Percentiles rank a stretch among this genome's conserved stretches.
Evolutionary conservation across 176 grass and related monocot genomes (phyloP).

Genomic region (Hsuehochloa calcarea): DNA sequence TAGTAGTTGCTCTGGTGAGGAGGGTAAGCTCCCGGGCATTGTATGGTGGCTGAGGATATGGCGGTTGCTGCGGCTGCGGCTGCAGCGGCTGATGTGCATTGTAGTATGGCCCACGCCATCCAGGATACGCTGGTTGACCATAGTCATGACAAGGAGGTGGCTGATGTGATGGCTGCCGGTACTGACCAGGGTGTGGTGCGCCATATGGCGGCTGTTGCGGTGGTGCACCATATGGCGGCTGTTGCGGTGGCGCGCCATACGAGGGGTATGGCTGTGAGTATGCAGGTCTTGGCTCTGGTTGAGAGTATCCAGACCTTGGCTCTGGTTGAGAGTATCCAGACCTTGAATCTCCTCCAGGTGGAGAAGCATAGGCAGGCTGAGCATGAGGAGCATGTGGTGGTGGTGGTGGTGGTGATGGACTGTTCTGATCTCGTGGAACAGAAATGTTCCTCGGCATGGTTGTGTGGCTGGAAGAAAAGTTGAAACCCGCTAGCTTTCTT

Average conservation of each 20-base stretch:
- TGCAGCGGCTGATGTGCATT: constrained; percentile 56
- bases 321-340: constrained; percentile 54
- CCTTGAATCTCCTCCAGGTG: constrained; percentile 41
- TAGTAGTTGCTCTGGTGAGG: constrained; percentile 72
- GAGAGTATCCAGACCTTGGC: constrained; percentile 33
- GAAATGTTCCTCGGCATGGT: constrained; percentile 48
- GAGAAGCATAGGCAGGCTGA: constrained; percentile 40
- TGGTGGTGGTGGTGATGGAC: constrained; percentile 38
- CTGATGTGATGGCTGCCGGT: constrained; percentile 45
- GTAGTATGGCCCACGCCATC: constrained; percentile 87
- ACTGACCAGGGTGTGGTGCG: constrained; percentile 46
- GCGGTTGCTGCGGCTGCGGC: constrained; percentile 59
- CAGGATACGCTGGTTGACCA: constrained; percentile 87
- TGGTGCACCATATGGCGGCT: constrained; percentile 24
- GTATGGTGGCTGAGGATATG: constrained; percentile 63
- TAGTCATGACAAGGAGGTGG: constrained; percentile 59
- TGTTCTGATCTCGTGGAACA: constrained; percentile 49
- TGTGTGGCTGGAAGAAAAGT: constrained; percentile 51
- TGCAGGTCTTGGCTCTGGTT: constrained; percentile 8
- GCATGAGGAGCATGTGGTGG: constrained; percentile 39
- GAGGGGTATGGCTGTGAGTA: constrained; percentile 58
- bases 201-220: constrained; percentile 47
- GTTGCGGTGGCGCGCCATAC: constrained; percentile 25
- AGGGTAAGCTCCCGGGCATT: constrained; percentile 53
- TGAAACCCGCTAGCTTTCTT: constrained; percentile 85